Evolutionary conservation across 169 alveolate species (phyloP), one percentile per base, ranked within the genome.

Genomic region (Eimeria acervulina): DNA sequence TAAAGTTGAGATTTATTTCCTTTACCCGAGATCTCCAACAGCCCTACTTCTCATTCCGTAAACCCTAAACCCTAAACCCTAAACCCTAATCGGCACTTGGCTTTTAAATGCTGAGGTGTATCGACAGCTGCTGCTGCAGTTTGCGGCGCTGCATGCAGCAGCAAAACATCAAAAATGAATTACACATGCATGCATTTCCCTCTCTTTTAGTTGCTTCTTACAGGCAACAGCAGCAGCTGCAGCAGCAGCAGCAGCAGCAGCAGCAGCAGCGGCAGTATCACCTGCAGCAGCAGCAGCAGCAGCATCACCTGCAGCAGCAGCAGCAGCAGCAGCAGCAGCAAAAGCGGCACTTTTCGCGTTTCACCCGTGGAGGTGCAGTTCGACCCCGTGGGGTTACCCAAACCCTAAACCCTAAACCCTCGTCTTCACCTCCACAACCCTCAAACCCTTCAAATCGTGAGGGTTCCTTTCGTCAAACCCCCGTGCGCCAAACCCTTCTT

Each of bases 231-330:
- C 87, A 76, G 87, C 52, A 42, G 80, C 80, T n/a, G 80, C 42
- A 68, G 80, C 80, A 68, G 80, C 80, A 68, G 80, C 80, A 68
- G 80, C 44, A 68, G 80, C 42, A 68, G 80, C 80, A 68, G 80
- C 80, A 68, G 80, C 80, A 68, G 80, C 4, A 68, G 80, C 80
- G n/a, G 44, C 80, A 68, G 80, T 17, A 68, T 36, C 38, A 68
- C 42, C 80, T 36, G 87, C 87, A 40, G 51, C 51, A 59, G 68
- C 26, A 42, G 44, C 8, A 70, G 83, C 42, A 70, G 83, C 42
- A 10, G 7, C 4, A 10, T 38, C 42, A 10, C 47, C 80, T 38
- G 42, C 47, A 68, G 80, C 47, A 33, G 47, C 38, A 33, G 80
- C 80, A 33, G 80, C 80, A 68, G 80, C 80, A 68, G 80, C 80